Evolutionary conservation across 257 asterid species (phyloP), one percentile per base, ranked within the genome.

Genomic region (Euphrasia confusa): DNA sequence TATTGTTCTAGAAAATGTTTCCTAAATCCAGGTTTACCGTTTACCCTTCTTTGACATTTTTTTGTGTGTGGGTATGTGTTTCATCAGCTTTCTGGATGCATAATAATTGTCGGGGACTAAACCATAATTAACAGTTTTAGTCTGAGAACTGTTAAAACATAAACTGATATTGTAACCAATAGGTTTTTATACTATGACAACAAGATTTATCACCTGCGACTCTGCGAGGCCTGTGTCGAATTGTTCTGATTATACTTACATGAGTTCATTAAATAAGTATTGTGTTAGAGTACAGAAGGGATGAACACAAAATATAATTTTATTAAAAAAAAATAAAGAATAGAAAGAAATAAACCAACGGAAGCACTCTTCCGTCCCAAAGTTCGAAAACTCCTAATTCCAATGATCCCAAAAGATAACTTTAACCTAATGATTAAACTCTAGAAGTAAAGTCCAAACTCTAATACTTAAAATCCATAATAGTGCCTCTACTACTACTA

Each of bases 261-360:
- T n/a, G 17, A 45, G 52, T 7, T 45, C 17, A 5, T 45, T 45
- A 42, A 17, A 39, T 30, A 37, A 72, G 64, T 40, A 55, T n/a
- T n/a, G n/a, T n/a, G n/a, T n/a, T n/a, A n/a, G n/a, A n/a, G n/a
- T n/a, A n/a, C n/a, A n/a, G n/a, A n/a, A n/a, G n/a, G n/a, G n/a
- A n/a, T n/a, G n/a, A n/a, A n/a, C n/a, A n/a, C n/a, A n/a, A n/a
- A n/a, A n/a, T n/a, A n/a, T n/a, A n/a, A n/a, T n/a, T n/a, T n/a
- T n/a, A n/a, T n/a, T n/a, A n/a, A n/a, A n/a, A n/a, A n/a, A n/a
- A n/a, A n/a, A n/a, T n/a, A n/a, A n/a, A n/a, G n/a, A n/a, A n/a
- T n/a, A n/a, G n/a, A n/a, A n/a, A n/a, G n/a, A n/a, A n/a, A n/a
- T n/a, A n/a, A n/a, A n/a, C n/a, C n/a, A n/a, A n/a, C n/a, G n/a